phyloP scores from a whole-genome alignment of 1,284 basidiomycete species.

The Tranzscheliella williamsii region DNA sequence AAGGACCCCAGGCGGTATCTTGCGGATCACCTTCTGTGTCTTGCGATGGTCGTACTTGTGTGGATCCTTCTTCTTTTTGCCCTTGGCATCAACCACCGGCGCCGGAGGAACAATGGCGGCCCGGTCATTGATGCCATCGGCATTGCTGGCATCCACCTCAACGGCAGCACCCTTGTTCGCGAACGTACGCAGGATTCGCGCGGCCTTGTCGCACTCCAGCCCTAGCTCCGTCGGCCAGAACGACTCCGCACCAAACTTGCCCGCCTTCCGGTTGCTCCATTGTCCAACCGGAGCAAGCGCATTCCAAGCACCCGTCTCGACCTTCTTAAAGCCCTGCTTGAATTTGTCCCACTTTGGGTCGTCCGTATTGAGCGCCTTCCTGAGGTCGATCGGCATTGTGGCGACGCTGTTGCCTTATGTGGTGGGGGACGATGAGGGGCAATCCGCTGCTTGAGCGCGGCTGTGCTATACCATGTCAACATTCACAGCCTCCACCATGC shows the following conservation, averaged over 20 bases:
- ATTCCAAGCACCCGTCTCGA: slow-evolving; percentile 48
- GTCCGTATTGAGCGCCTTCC: slow-evolving; percentile 28
- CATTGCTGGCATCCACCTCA: slow-evolving; percentile 31
- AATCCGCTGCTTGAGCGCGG: background rate
- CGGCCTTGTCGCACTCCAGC: slow-evolving; percentile 54
- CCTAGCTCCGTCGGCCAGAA: slow-evolving; percentile 54
- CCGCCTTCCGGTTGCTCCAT: slow-evolving; percentile 40
- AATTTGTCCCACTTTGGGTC: slow-evolving; percentile 42
- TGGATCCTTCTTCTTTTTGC: slow-evolving; percentile 33
- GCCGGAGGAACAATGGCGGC: slow-evolving; percentile 16
- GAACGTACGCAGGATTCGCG: slow-evolving; percentile 54
- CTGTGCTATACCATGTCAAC: background rate
- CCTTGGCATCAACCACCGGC: slow-evolving; percentile 20
- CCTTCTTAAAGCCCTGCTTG: slow-evolving; percentile 45
- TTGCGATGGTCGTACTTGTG: slow-evolving; percentile 52
- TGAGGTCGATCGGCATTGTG: slow-evolving; percentile 35
- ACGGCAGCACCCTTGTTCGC: slow-evolving; percentile 41
- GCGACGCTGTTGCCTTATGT: too few species aligned
- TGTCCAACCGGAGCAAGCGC: slow-evolving; percentile 39
- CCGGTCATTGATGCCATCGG: slow-evolving; percentile 22
- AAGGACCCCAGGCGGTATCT: slow-evolving; percentile 55
- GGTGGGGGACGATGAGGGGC: background rate
- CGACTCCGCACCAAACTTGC: slow-evolving; percentile 49
- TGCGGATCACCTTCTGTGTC: slow-evolving; percentile 57
- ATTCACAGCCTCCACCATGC: slow-evolving; percentile 18